Percentiles rank a stretch among this genome's conserved stretches.
These are phyloP conservation scores for Mycena olivaceomarginata DNA, from an alignment of 768 basidiomycete genomes.

Conservation along the genomic window DNA sequence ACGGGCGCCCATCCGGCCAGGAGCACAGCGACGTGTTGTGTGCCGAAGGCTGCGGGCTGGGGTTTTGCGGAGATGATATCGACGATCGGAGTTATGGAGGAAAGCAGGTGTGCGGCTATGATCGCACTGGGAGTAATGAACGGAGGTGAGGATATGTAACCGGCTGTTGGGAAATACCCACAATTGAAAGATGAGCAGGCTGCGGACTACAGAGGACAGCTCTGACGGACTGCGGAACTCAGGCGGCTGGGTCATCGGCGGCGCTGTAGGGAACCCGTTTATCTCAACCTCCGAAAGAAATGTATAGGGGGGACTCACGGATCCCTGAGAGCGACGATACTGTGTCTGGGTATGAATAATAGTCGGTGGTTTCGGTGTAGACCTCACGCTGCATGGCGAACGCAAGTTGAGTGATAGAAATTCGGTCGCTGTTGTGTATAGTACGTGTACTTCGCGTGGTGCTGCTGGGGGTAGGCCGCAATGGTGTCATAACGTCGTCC, in stretches of 20 bases:
- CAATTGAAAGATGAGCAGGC: slow-evolving; percentile 40
- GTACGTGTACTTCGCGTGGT: slow-evolving; percentile 24
- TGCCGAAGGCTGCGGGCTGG: slow-evolving; percentile 32
- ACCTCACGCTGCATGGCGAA: slow-evolving; percentile 13
- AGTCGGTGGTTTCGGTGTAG: background rate
- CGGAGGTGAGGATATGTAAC: background rate
- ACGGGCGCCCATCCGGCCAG: slow-evolving; percentile 42
- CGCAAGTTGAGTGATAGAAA: slow-evolving; percentile 40
- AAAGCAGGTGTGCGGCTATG: slow-evolving; percentile 32
- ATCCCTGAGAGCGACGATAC: background rate
- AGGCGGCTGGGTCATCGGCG: background rate
- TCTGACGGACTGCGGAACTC: slow-evolving; percentile 21
- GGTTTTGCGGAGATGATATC: slow-evolving; percentile 26
- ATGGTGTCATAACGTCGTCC: slow-evolving; percentile 29
- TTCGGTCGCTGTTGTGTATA: slow-evolving; percentile 40
- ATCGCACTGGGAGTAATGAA: slow-evolving; percentile 14
- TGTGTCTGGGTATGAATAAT: background rate
- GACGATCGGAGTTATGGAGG: slow-evolving; percentile 36
- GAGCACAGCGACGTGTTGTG: slow-evolving; percentile 41
- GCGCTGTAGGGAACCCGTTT: background rate
- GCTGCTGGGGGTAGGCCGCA: slow-evolving; percentile 20
- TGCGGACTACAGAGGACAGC: slow-evolving; percentile 32
- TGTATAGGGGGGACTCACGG: background rate
- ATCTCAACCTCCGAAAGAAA: background rate
- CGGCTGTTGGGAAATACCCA: background rate